A percentile compares a stretch with the other conserved stretches of the same genome.
phyloP scores from a whole-genome alignment of 345 rosid species.

The Eucalyptus regnans region DNA sequence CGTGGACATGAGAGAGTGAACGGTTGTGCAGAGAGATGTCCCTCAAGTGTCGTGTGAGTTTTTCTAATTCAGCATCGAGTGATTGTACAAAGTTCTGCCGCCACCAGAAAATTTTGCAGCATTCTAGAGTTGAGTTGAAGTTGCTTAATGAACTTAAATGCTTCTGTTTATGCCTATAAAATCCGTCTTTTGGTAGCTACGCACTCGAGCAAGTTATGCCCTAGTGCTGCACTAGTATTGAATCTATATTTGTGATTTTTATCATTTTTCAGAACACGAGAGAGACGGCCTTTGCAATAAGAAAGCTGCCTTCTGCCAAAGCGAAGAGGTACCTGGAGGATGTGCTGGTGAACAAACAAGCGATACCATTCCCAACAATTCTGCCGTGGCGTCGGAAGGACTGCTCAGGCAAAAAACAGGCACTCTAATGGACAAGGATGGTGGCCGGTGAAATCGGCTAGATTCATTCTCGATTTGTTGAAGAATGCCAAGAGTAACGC shows the following conservation, averaged over 20 bases:
- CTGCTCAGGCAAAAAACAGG: slow-evolving; percentile 64
- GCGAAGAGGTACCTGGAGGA: slow-evolving; percentile 42
- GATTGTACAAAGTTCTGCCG: neutral
- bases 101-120: neutral
- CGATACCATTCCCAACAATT: slow-evolving; percentile 54
- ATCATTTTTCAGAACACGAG: slow-evolving; percentile 38
- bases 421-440: slow-evolving; percentile 73
- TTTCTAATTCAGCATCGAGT: neutral
- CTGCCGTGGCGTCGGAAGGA: slow-evolving; percentile 61
- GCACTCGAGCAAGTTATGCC: neutral
- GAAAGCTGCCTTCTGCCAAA: slow-evolving; percentile 45
- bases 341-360: slow-evolving; percentile 63
- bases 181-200: neutral
- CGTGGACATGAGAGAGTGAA: neutral
- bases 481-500: slow-evolving; percentile 39
- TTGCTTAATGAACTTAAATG: neutral
- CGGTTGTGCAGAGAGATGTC: neutral
- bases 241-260: neutral
- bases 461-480: slow-evolving; percentile 24
- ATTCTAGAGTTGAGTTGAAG: neutral
- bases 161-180: neutral
- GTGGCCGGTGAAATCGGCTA: slow-evolving; percentile 38
- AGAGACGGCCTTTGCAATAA: slow-evolving; percentile 50
- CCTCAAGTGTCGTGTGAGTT: neutral
- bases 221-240: neutral